These are phyloP conservation scores for Ensete glaucum DNA, from an alignment of 176 grass and related monocot species.

Conservation along the genomic window DNA sequence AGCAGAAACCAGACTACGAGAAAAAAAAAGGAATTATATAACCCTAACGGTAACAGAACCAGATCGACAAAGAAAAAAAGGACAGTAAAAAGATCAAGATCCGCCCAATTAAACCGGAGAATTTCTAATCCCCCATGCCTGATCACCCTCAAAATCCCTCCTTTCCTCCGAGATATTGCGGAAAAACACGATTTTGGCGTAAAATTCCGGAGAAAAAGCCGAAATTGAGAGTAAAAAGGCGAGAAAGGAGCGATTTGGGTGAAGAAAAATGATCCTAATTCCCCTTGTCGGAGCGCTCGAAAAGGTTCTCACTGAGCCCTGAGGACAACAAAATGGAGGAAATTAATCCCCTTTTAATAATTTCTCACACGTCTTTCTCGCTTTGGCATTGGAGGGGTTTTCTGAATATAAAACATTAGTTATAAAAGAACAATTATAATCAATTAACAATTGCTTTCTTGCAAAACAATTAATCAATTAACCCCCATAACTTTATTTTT, in stretches of 20 bases:
- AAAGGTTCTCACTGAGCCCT: conserved; percentile 6
- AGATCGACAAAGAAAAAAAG: conserved; percentile 9
- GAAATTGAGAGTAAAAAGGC: conserved; percentile 6
- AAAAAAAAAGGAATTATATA: neutral
- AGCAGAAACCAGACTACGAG: conserved; percentile 15
- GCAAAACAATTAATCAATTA: neutral
- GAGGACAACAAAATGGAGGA: neutral
- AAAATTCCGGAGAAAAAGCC: conserved; percentile 26
- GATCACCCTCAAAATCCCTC: conserved; percentile 13
- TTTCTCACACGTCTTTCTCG: neutral
- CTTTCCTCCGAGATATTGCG: conserved; percentile 13
- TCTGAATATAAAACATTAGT: too few relatives aligned
- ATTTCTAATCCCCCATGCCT: conserved; percentile 4
- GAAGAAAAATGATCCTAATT: conserved; percentile 19
- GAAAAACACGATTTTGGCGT: conserved; percentile 16
- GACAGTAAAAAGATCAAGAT: conserved; percentile 3
- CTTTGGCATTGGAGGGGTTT: neutral
- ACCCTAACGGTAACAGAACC: neutral
- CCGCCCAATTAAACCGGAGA: conserved; percentile 8
- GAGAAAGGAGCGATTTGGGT: conserved; percentile 24
- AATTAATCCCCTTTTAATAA: neutral
- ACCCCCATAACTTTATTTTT: neutral
- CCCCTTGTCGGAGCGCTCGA: neutral
- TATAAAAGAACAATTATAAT: too few relatives aligned
- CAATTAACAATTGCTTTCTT: neutral